Percentiles rank a stretch among this genome's conserved stretches.
Evolutionary conservation across 116 monocot genomes (phyloP).

Genomic region (Thalassia testudinum): DNA sequence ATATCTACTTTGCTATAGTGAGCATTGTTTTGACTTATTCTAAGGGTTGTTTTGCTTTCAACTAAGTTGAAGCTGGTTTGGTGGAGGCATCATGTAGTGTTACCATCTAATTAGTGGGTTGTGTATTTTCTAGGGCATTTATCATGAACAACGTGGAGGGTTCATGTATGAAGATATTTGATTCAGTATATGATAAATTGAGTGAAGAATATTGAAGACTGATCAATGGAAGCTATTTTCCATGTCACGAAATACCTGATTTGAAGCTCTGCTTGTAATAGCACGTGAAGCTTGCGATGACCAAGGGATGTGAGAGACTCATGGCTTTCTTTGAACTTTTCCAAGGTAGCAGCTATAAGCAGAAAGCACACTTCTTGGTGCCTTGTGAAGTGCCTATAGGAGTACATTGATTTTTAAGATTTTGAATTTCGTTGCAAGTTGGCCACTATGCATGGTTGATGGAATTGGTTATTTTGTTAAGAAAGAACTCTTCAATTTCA

Average conservation of each 20-base stretch:
- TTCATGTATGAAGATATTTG: conserved; percentile 15
- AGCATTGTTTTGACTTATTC: conserved; percentile 69
- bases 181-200: conserved; percentile 18
- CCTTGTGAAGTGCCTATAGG: too few relatives aligned
- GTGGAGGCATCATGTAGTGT: conserved; percentile 27
- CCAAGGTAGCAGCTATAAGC: too few relatives aligned
- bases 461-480: too few relatives aligned
- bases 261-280: conserved; percentile 2
- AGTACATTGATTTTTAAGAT: too few relatives aligned
- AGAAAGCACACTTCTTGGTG: too few relatives aligned
- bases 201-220: conserved; percentile 29
- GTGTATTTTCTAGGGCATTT: conserved; percentile 19
- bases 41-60: conserved; percentile 61
- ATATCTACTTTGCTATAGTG: conserved; percentile 14
- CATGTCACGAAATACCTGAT: background rate
- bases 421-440: too few relatives aligned
- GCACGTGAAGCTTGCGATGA: too few relatives aligned
- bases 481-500: too few relatives aligned
- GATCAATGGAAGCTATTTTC: conserved; percentile 19
- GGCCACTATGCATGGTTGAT: too few relatives aligned
- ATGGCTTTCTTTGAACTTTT: too few relatives aligned
- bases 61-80: conserved; percentile 56
- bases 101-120: too few relatives aligned
- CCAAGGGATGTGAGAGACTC: too few relatives aligned
- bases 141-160: conserved; percentile 33